Base-by-base conservation (phyloP, 768 basidiomycete species). In the Postia placenta region DNA sequence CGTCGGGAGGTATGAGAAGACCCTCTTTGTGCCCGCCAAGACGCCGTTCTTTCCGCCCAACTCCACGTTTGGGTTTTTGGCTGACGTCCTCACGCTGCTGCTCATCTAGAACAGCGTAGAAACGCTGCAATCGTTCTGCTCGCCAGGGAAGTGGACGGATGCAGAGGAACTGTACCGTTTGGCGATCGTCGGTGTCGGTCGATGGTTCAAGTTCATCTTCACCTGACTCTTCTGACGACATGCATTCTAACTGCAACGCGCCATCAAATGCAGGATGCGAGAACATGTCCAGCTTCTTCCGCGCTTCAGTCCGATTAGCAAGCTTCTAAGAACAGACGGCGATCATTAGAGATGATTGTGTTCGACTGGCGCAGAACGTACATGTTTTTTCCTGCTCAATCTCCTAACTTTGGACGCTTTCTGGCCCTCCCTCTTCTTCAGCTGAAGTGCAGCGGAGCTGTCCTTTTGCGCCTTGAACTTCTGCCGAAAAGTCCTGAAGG, bases 221-320 rank as follows among this genome's bases (percentile, higher is more conserved):
- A 53, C 80, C 79, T 12, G 86, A 87, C 61, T 89, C 87, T 55
- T 89, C 87, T 25, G 81, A 83, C 23, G 87, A 89, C 81, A 88
- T 86, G 64, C 85, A 88, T 41, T 88, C 87, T 17, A 79, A 52
- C 52, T 83, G 80, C 49, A 89, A 64, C 12, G 87, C 85, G 12
- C 79, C 78, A 57, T 87, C 83, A 58, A 88, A 88, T 12, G 69
- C 73, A 22, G 78, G 69, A 62, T 87, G 80, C 47, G 79, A 74
- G 51, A 86, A 83, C 0, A 59, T 66, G 22, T 65, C 65, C 22
- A 79, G 63, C 47, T 73, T 78, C 55, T 78, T 68, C 20, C 87
- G 74, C 23, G 78, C 71, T 23, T 79, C 80, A 7, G 76, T 73
- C 19, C 87, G 85, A 63, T 76, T 79, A 47, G 64, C 74, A 37